phyloP scores from a whole-genome alignment of 179 eudicot genomes.

The Nepenthes alata region DNA sequence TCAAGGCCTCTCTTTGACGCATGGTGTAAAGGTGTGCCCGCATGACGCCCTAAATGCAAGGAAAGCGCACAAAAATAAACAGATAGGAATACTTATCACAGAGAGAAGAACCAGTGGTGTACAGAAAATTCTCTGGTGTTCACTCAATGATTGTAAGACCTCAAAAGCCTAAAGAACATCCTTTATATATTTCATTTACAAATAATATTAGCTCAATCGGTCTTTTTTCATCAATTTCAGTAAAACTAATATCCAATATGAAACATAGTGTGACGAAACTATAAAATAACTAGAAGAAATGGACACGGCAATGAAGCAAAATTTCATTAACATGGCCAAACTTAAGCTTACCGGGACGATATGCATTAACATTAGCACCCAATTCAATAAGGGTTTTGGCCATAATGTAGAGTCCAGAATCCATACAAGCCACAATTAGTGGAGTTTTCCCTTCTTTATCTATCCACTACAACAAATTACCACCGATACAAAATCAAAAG shows the following conservation, averaged over 20 bases:
- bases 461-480: constrained; percentile 54
- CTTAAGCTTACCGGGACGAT: constrained; percentile 56
- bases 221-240: too few species aligned
- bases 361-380: constrained; percentile 92
- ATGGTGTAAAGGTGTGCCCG: constrained; percentile 92
- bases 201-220: too few species aligned
- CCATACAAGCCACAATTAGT: constrained; percentile 68
- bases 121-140: too few species aligned
- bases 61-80: neutral
- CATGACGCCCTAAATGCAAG: constrained; percentile 50
- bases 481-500: neutral
- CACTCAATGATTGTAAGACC: too few species aligned
- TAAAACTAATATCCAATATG: neutral
- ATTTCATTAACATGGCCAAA: neutral
- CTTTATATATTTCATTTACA: too few species aligned
- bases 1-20: constrained; percentile 89
- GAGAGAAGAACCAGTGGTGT: neutral
- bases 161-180: too few species aligned
- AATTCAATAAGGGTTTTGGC: constrained; percentile 79
- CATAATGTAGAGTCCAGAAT: constrained; percentile 41
- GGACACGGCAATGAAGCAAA: neutral
- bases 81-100: neutral
- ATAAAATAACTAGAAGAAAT: neutral
- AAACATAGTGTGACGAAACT: neutral
- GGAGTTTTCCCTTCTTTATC: constrained; percentile 90